Conservation (phyloP, 108 stramenopile species). For the Discostella stelligeroides region DNA sequence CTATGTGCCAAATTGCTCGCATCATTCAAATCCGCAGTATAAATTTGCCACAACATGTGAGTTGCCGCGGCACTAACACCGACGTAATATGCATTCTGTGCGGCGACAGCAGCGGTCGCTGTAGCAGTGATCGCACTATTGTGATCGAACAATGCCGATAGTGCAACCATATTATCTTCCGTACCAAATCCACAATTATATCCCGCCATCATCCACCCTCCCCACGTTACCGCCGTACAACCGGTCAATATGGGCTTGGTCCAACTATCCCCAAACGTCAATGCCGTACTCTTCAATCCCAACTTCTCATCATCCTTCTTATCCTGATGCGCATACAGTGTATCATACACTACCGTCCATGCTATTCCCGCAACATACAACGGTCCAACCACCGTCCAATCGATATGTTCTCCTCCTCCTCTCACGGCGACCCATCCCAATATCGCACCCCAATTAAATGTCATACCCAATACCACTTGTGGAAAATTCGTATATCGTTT, state of each 20-base stretch:
- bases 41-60: constrained; percentile 89
- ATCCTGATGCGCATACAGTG: constrained; percentile 98
- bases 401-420: constrained; percentile 51
- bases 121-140: too few relatives aligned
- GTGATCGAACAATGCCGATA: too few relatives aligned
- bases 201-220: constrained; percentile 68
- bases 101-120: not conserved
- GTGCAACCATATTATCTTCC: not conserved
- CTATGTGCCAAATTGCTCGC: constrained; percentile 80
- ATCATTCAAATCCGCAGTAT: constrained; percentile 79
- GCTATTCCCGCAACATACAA: constrained; percentile 85
- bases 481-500: constrained; percentile 96
- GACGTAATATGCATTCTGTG: constrained; percentile 49
- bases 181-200: constrained; percentile 45
- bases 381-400: constrained; percentile 74
- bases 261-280: constrained; percentile 81
- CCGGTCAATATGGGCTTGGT: constrained; percentile 76
- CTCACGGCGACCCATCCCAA: constrained; percentile 90
- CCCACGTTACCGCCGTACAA: constrained; percentile 51
- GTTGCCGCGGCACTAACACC: constrained; percentile 66
- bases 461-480: constrained; percentile 93
- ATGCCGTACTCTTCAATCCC: constrained; percentile 89
- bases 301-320: constrained; percentile 89
- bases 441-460: constrained; percentile 98
- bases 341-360: constrained; percentile 99